Evolutionary conservation across 2,329 filamentous ascomycete genomes (phyloP), one percentile per base, ranked within the genome.

Genomic region (Pezicula neosporulosa): DNA sequence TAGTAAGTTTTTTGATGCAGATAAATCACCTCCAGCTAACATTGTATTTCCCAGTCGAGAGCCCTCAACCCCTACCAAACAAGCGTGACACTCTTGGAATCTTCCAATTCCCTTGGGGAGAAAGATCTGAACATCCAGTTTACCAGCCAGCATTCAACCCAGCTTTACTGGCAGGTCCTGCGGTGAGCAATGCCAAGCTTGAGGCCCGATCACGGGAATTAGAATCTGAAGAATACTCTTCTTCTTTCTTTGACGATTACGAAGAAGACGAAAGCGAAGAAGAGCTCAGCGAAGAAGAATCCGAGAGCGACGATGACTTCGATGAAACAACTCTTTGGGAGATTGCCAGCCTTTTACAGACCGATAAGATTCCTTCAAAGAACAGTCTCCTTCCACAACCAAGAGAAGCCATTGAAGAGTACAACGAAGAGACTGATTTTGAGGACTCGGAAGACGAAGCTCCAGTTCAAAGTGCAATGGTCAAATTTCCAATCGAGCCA

Each of bases 91-190:
- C 81, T 10, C 72, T 86, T 16, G 83, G 82, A 5, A 80, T 86
- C 59, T 86, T 84, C 69, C 80, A 83, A 59, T 85, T 85, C 57
- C 81, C 83, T 2, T 85, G 81, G 80, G 83, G 83, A 13, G 82
- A 85, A 67, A 77, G 69, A 59, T 85, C 82, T 18, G 81, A 85
- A 64, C 74, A 73, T 48, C 76, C 77, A 9, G 53, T 65, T 6
- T 64, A 77, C 67, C 27, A 64, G 76, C 49, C 72, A 71, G 56
- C 65, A 67, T 49, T 68, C 42, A 57, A 59, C n/a, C 52, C 57
- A 43, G 45, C 44, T 35, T 44, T 61, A 13, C 46, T 56, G 2
- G 37, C 58, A 12, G 54, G 49, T 15, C 56, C 57, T 49, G 44
- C 30, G 3, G 30, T 55, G 6, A 44, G 63, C 15, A 62, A 58